Evolutionary conservation across 2,329 filamentous ascomycete genomes (phyloP), one percentile per base, ranked within the genome.

Genomic region (Thelonectria blattea): DNA sequence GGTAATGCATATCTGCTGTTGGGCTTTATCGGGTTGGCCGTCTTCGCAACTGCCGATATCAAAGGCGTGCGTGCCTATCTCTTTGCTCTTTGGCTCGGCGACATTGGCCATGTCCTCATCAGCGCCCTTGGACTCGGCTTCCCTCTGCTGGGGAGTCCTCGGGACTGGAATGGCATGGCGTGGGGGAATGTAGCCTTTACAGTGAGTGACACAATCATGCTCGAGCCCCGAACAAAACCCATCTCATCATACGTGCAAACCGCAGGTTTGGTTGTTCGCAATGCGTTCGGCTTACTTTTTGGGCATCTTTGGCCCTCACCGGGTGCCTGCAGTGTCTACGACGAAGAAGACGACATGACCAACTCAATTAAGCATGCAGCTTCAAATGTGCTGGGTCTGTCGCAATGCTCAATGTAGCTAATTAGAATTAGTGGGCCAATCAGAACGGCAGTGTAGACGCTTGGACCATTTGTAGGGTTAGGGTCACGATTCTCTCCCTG

Each of bases 151-250:
- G 63, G 84, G 46, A 81, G 86, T 65, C 74, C 89, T 11, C 74
- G 69, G 5, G 76, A 74, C 20, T 92, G 90, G 90, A 92, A 91
- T 72, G 78, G 83, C 34, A 83, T 89, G 79, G 84, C 87, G n/a
- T 91, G 87, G 85, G 90, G 90, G 3, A 92, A 92, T 68, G 80
- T 93, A 63, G 88, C 83, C 8, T 81, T 83, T 51, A 91, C 89
- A 24, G 83, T 87, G 68, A 76, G 83, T n/a, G 15, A 2, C 7
- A 15, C 34, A 5, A 37, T 27, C 6, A n/a, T n/a, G n/a, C n/a
- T n/a, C n/a, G n/a, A n/a, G n/a, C n/a, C 30, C 32, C 50, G 17
- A 20, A 18, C 51, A 7, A 6, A 27, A 14, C 30, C 10, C 24
- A 6, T 24, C 41, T n/a, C 14, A 17, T 18, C 15, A 20, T 22